Evolutionary conservation across 2,329 filamentous ascomycete genomes (phyloP), one percentile per base, ranked within the genome.

Genomic region (Ascochyta lentis): DNA sequence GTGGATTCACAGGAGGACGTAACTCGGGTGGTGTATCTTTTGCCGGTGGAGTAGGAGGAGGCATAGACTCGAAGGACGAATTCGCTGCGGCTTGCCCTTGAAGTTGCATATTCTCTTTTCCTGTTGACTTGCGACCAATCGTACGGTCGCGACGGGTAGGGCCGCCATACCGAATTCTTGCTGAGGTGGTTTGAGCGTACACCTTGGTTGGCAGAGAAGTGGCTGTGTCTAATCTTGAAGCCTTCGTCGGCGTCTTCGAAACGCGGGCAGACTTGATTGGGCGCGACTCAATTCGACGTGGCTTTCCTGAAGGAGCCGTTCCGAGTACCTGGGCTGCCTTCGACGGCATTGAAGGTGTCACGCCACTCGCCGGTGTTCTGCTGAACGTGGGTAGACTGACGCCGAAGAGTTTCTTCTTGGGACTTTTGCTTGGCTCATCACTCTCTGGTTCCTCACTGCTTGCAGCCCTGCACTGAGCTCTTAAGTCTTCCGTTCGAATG

Each of bases 11-110:
- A 16, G 24, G 26, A 23, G 50, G 22, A 31, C 56, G 61, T 38
- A 43, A 23, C 3, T 67, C 49, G 2, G 76, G 76, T 29, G 78
- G 78, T 0, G 78, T 80, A 54, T 80, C 75, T 53, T 80, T 80
- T 13, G 73, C 67, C 6, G 77, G 78, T 19, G 78, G 78, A 2
- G 77, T 79, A 5, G 78, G 78, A 12, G 77, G 69, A 9, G 50
- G 29, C 8, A 52, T 47, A 19, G 56, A 59, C n/a, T 62, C 61
- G 16, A 54, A 49, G 1, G 63, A 60, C 5, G 49, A 24, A 4
- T 43, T 52, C 16, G 44, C 9, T n/a, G 38, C 10, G 4, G 40
- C 51, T 38, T 57, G 53, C 31, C 26, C 38, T 34, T 54, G 41
- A 15, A 49, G 49, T 22, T 56, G 50, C 27, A 50, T 49, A 13